Evolutionary conservation across 495 filamentous ascomycete genomes (phyloP).

Genomic region (Xylaria palmicola): DNA sequence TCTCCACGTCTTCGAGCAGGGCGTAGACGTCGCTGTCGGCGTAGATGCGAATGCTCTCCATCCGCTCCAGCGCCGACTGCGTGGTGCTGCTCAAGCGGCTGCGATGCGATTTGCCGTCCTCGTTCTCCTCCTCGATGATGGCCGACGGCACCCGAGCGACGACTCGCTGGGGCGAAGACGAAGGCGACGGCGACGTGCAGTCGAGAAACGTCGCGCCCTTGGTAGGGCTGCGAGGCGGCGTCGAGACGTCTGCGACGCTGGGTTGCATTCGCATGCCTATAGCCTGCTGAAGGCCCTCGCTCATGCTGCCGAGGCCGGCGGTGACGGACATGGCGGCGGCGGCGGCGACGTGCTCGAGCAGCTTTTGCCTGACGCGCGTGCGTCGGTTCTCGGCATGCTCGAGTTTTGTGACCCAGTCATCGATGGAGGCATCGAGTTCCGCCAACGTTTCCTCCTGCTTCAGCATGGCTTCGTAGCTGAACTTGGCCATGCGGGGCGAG

Average conservation of each 20-base stretch:
- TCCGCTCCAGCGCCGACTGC: constrained; percentile 35
- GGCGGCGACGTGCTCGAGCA: constrained; percentile 71
- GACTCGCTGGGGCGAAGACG: constrained; percentile 42
- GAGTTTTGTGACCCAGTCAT: constrained; percentile 71
- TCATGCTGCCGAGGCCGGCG: constrained; percentile 32
- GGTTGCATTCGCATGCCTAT: constrained; percentile 39
- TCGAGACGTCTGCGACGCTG: constrained; percentile 44
- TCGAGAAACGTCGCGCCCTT: constrained; percentile 33
- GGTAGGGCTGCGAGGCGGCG: constrained; percentile 47
- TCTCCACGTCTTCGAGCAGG: constrained; percentile 60
- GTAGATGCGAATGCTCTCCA: constrained; percentile 67
- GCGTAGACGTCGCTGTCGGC: constrained; percentile 64
- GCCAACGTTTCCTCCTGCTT: constrained; percentile 73
- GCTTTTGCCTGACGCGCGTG: constrained; percentile 67
- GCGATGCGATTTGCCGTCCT: constrained; percentile 19
- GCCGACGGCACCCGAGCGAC: constrained; percentile 49
- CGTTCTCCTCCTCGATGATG: constrained; percentile 46
- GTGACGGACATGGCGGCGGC: constrained; percentile 46
- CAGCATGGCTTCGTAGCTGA: constrained; percentile 65
- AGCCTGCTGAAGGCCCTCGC: constrained; percentile 41
- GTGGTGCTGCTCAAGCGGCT: constrained; percentile 23
- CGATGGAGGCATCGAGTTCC: constrained; percentile 70
- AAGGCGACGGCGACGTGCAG: constrained; percentile 33
- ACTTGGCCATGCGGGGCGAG: constrained; percentile 58
- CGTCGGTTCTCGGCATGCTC: constrained; percentile 74